A percentile compares a stretch with the other conserved stretches of the same genome.
Evolutionary conservation across 192 early-diverging fungal genomes (phyloP).

Genomic region (Anaeromyces robustus): DNA sequence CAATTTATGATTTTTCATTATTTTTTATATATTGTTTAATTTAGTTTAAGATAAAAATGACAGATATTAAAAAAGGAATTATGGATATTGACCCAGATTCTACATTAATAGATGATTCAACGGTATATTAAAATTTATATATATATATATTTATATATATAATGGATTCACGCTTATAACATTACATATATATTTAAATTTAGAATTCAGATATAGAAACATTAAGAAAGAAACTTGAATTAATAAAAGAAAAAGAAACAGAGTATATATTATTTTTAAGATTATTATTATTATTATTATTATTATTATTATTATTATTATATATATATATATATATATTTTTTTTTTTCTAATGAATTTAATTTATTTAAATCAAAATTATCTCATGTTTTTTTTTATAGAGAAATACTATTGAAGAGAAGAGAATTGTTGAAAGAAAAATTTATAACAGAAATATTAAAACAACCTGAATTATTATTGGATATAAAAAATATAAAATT

Average conservation of each 20-base stretch:
- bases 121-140: not conserved
- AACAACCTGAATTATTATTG: not conserved
- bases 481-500: not conserved
- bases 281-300: too few relatives aligned
- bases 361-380: too few relatives aligned
- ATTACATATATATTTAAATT: too few relatives aligned
- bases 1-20: too few relatives aligned
- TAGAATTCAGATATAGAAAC: not conserved
- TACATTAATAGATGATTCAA: not conserved
- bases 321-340: too few relatives aligned
- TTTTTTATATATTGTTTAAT: too few relatives aligned
- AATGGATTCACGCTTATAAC: not conserved
- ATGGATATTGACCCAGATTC: not conserved
- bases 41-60: too few relatives aligned
- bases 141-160: not conserved
- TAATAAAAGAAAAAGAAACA: not conserved
- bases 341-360: too few relatives aligned
- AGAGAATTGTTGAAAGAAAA: not conserved
- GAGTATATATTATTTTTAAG: not conserved
- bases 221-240: not conserved
- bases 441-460: not conserved
- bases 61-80: not conserved
- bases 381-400: not conserved
- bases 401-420: not conserved
- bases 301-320: too few relatives aligned